Conservation (phyloP, 805 yeast genomes). For the Metschnikowia dekortorum region DNA sequence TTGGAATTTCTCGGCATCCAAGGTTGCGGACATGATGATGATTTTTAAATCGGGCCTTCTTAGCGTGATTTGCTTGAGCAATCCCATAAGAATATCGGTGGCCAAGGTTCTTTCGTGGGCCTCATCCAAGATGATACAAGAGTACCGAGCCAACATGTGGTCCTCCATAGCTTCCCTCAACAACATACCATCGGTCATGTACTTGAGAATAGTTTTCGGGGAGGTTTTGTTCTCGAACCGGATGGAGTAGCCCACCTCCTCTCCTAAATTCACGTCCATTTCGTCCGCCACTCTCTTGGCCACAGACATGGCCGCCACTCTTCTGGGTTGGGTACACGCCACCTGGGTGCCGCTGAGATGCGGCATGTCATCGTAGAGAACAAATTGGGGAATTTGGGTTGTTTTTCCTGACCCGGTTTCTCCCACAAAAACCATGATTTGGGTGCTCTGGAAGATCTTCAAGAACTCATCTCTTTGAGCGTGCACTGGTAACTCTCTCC, state of each 20-base stretch:
- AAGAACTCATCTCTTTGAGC: conserved; percentile 88
- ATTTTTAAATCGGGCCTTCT: conserved; percentile 87
- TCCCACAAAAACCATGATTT: conserved; percentile 97
- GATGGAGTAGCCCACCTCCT: conserved; percentile 92
- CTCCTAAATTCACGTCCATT: conserved; percentile 89
- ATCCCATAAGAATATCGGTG: conserved; percentile 95
- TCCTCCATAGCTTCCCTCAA: conserved; percentile 97
- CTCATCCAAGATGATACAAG: conserved; percentile 92
- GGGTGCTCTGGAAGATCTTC: conserved; percentile 75
- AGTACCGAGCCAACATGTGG: conserved; percentile 71
- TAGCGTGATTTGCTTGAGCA: conserved; percentile 72
- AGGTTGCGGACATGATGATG: conserved; percentile 95
- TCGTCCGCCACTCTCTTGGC: conserved; percentile 97
- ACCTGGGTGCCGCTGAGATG: conserved; percentile 78
- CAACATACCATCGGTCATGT: conserved; percentile 99
- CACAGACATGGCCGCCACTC: conserved; percentile 99
- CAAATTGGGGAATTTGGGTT: conserved; percentile 97
- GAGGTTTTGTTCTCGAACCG: conserved; percentile 90
- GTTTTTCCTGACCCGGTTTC: conserved; percentile 99
- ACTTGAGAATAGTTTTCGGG: conserved; percentile 76
- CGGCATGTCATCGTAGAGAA: conserved; percentile 87
- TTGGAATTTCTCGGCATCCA: conserved; percentile 96
- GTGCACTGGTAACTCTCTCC: conserved; percentile 91
- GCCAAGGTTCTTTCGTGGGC: conserved; percentile 98
- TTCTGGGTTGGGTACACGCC: conserved; percentile 95